Evolutionary conservation across 1,139 yeast species (phyloP), one percentile per base, ranked within the genome.

Genomic region (Protomyces inundatus): DNA sequence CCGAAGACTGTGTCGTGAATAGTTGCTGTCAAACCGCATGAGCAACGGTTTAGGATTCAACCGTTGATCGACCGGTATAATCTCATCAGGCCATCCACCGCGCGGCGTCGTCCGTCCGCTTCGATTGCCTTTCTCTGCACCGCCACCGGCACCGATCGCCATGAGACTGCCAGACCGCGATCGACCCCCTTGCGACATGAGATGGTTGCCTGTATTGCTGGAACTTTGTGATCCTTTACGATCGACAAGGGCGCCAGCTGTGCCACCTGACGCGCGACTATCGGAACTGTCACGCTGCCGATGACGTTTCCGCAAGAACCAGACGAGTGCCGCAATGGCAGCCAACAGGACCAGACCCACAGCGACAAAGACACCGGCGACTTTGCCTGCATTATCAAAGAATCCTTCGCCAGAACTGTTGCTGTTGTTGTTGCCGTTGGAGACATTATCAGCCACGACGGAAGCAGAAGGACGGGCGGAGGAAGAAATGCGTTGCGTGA

Each of bases 291-390:
- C 61, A 16, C 65, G 66, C 64, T 66, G 64, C 64, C 65, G 69
- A 55, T 71, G 67, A 55, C 72, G 66, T 54, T 69, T 69, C 52
- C 73, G 39, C 7, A 67, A 61, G 14, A 65, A 67, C 39, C 75
- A 68, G 63, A 71, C 69, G 7, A 72, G 62, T 1, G 78, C 66
- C 0, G 67, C 73, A 1, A 82, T 67, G 1, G 83, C 56, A 0
- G 79, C 83, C 0, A 80, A 70, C 0, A 75, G 82, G 2, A 82
- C 83, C 3, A 85, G 71, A 1, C 87, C 90, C 4, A 86, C 90
- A 0, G 82, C 90, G 0, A 87, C 81, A 73, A 86, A 86, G 0
- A 86, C 84, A 10, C 90, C 90, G 0, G 89, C 90, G 0, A 86
- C 90, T 69, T 84, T 84, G 0, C 88, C 89, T 64, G 78, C 81